A percentile compares a stretch with the other conserved stretches of the same genome.
These are phyloP conservation scores for Pythium folliculosum DNA, from an alignment of 352 stramenopile genomes.

Conservation along the genomic window DNA sequence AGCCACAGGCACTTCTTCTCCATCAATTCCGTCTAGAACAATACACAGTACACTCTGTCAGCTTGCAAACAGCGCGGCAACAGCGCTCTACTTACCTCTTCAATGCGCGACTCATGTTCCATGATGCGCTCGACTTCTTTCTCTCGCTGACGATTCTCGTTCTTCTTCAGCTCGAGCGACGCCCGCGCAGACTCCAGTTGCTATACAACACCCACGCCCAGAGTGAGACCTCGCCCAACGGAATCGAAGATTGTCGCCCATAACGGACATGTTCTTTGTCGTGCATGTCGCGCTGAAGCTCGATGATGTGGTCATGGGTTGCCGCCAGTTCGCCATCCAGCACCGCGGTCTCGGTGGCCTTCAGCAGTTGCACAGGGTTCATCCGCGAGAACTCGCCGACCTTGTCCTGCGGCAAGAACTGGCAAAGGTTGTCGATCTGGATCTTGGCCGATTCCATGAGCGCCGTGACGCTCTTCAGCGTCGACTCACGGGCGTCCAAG, in stretches of 20 bases:
- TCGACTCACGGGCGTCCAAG: conserved; percentile 68
- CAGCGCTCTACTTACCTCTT: conserved; percentile 46
- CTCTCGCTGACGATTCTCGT: conserved; percentile 76
- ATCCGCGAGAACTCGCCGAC: conserved; percentile 91
- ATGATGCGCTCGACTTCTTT: conserved; percentile 85
- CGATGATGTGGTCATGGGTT: conserved; percentile 80
- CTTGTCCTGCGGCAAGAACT: conserved; percentile 98
- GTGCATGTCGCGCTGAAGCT: conserved; percentile 72
- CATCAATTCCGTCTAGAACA: conserved; percentile 70
- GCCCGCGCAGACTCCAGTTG: conserved; percentile 64
- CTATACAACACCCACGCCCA: conserved; percentile 20
- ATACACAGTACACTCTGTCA: neutral
- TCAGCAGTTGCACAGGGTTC: conserved; percentile 68
- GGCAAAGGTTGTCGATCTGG: conserved; percentile 98
- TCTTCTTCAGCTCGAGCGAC: conserved; percentile 82
- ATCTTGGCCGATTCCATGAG: conserved; percentile 92
- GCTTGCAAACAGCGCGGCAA: neutral
- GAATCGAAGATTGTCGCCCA: neutral
- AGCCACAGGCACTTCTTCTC: conserved; percentile 89
- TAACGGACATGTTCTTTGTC: conserved; percentile 62
- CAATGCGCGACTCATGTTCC: conserved; percentile 74
- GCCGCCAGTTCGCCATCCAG: conserved; percentile 65
- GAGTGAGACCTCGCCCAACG: neutral
- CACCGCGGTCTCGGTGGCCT: conserved; percentile 79
- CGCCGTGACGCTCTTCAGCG: conserved; percentile 66